Base-by-base conservation (phyloP, 352 stramenopile species). In the Pythium diclinum region DNA sequence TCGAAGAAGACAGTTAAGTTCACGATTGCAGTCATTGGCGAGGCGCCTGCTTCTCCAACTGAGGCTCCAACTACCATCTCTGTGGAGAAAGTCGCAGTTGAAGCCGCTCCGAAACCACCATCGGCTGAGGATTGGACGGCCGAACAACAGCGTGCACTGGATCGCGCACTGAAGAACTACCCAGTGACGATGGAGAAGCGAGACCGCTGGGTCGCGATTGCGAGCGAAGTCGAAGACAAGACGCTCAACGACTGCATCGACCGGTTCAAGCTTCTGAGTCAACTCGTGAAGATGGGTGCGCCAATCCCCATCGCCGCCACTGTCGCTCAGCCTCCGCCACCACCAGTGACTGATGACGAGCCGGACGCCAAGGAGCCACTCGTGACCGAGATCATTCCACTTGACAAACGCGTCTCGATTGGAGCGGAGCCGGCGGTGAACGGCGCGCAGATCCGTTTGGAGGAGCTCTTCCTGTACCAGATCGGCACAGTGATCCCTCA, bases 211-310 rank as follows among this genome's bases (percentile, higher is more conserved):
- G 68, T 68, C 1, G 76, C 67, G 28, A 93, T 95, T 56, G 78
- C 84, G 5, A 74, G 69, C 8, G 83, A 85, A 32, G 81, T 95
- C 7, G 69, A 86, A 0, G 80, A 70, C 25, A 87, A 85, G 32
- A 83, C 79, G 8, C 56, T 95, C 33, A 92, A 89, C 60, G 83
- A 95, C 34, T 95, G 86, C 51, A 91, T 95, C 49, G 84, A 92
- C 40, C 83, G 86, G 3, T 95, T 86, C 61, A 87, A 92, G 66
- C 57, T 78, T 40, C 60, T 95, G 2, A 83, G 76, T 40, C 63
- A 77, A 21, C 53, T 90, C 32, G 66, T 93, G 0, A 75, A 77
- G 23, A 73, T 58, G 4, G 69, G 62, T 7, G 51, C 60, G 17
- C 46, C 46, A 13, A 68, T 68, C 30, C 60, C 61, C 3, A 59